A percentile compares a stretch with the other conserved stretches of the same genome.
Evolutionary conservation across 2,329 filamentous ascomycete species (phyloP).

Genomic region (Ascochyta viciae-villosae): DNA sequence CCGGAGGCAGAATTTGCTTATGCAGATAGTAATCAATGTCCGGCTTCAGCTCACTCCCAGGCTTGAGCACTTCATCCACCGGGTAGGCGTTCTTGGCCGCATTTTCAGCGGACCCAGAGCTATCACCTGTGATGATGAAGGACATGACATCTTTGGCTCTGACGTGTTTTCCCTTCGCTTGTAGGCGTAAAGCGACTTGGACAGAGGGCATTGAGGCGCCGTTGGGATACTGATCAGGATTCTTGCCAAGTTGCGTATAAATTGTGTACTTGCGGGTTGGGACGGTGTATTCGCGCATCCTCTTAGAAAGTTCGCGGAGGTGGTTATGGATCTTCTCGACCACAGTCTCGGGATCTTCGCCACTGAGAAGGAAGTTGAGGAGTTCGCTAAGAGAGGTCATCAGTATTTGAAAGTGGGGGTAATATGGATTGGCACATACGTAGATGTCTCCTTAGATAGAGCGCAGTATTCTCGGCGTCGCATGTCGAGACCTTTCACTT

Average conservation of each 20-base stretch:
- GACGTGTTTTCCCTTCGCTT: conserved; percentile 84
- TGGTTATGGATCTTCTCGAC: conserved; percentile 93
- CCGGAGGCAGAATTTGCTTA: conserved; percentile 97
- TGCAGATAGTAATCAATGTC: conserved; percentile 98
- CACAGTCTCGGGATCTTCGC: conserved; percentile 87
- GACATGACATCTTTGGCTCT: conserved; percentile 96
- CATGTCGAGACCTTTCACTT: conserved; percentile 99
- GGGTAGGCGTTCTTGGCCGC: conserved; percentile 90
- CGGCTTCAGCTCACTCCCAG: conserved; percentile 76
- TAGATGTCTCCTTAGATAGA: conserved; percentile 92
- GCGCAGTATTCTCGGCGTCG: conserved; percentile 95
- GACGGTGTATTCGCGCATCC: conserved; percentile 83
- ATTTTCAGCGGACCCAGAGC: conserved; percentile 68
- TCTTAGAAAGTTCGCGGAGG: conserved; percentile 78
- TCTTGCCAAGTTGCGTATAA: conserved; percentile 95
- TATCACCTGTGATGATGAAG: conserved; percentile 84
- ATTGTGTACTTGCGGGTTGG: conserved; percentile 92
- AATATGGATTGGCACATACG: conserved; percentile 43
- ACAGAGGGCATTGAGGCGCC: conserved; percentile 95
- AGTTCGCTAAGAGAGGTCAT: conserved; percentile 63
- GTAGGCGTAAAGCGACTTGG: conserved; percentile 88
- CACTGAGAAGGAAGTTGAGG: conserved; percentile 92
- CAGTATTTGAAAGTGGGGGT: conserved; percentile 6
- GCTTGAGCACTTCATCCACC: conserved; percentile 82
- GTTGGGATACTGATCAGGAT: conserved; percentile 92